Conservation (phyloP, 1,284 basidiomycete genomes). For the Cutaneotrichosporon spelunceum region DNA sequence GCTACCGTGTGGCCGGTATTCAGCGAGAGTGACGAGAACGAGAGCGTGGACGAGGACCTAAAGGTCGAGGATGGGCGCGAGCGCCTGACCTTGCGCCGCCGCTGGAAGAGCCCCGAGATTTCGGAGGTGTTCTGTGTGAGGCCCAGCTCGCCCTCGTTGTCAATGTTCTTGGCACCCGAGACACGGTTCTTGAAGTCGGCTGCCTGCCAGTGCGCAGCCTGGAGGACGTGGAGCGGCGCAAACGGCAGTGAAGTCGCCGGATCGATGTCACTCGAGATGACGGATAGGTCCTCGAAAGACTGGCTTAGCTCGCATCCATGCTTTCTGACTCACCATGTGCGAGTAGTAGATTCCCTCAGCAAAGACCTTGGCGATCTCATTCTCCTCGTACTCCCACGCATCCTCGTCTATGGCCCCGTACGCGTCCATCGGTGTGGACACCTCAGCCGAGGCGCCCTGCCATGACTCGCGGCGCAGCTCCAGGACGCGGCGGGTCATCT, state of each 20-base stretch:
- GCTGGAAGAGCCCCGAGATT: conserved; percentile 28
- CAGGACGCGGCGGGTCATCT: conserved; percentile 69
- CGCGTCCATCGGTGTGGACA: conserved; percentile 12
- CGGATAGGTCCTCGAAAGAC: conserved; percentile 71
- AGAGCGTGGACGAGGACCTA: conserved; percentile 11
- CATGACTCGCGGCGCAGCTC: conserved; percentile 62
- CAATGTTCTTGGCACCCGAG: conserved; percentile 17
- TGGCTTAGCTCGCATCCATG: conserved; percentile 37
- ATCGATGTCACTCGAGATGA: conserved; percentile 68
- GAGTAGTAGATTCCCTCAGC: conserved; percentile 76
- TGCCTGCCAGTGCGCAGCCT: conserved; percentile 70
- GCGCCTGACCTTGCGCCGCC: conserved; percentile 22
- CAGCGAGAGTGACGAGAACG: conserved; percentile 18
- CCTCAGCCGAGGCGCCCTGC: conserved; percentile 26
- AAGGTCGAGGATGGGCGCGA: conserved; percentile 13
- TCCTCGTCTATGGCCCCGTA: conserved; percentile 24
- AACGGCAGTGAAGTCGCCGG: conserved; percentile 66
- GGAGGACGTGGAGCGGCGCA: conserved; percentile 64
- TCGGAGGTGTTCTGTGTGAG: conserved; percentile 36
- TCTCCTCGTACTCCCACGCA: conserved; percentile 48
- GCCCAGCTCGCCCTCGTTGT: conserved; percentile 39
- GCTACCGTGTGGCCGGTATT: conserved; percentile 11
- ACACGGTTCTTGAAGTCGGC: conserved; percentile 43
- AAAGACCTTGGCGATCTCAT: conserved; percentile 65
- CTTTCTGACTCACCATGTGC: conserved; percentile 67